phyloP scores from a whole-genome alignment of 306 rosid genomes.

The Lathyrus aphaca region DNA sequence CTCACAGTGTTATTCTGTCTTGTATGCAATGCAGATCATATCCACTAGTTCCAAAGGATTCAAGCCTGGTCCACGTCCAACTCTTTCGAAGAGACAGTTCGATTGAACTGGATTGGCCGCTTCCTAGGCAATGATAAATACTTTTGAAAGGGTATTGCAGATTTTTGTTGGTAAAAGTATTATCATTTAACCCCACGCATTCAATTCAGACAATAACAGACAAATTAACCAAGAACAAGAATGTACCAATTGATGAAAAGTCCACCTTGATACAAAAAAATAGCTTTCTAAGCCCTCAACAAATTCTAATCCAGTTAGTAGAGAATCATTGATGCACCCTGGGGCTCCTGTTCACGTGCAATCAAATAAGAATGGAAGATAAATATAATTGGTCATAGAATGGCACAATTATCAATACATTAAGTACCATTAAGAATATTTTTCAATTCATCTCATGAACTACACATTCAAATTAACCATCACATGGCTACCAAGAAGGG shows the following conservation, averaged over 20 bases:
- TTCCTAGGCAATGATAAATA: conserved; percentile 36
- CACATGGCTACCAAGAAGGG: conserved; percentile 18
- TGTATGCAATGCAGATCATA: conserved; percentile 22
- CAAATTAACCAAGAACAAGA: conserved; percentile 36
- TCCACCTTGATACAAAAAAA: conserved; percentile 92
- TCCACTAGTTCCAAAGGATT: conserved; percentile 30
- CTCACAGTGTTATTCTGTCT: conserved; percentile 15
- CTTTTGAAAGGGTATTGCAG: conserved; percentile 19
- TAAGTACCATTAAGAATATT: conserved; percentile 5
- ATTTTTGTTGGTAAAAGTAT: conserved; percentile 30
- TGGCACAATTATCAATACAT: conserved; percentile 2
- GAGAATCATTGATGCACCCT: conserved; percentile 83
- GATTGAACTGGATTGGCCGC: conserved; percentile 34
- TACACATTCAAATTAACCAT: conserved; percentile 21
- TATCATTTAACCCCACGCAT: conserved; percentile 8
- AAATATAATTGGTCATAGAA: conserved; percentile 20
- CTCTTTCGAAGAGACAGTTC: conserved; percentile 28
- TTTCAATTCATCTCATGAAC: conserved; percentile 26
- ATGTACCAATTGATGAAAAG: conserved; percentile 94
- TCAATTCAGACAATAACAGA: conserved; percentile 33
- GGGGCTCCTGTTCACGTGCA: conserved; percentile 82
- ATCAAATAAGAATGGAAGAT: not conserved
- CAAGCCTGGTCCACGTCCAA: conserved; percentile 32
- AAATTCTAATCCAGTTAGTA: conserved; percentile 89
- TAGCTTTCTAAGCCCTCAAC: conserved; percentile 82